phyloP scores from a whole-genome alignment of 495 filamentous ascomycete species.

The Achaetomiella virescens region DNA sequence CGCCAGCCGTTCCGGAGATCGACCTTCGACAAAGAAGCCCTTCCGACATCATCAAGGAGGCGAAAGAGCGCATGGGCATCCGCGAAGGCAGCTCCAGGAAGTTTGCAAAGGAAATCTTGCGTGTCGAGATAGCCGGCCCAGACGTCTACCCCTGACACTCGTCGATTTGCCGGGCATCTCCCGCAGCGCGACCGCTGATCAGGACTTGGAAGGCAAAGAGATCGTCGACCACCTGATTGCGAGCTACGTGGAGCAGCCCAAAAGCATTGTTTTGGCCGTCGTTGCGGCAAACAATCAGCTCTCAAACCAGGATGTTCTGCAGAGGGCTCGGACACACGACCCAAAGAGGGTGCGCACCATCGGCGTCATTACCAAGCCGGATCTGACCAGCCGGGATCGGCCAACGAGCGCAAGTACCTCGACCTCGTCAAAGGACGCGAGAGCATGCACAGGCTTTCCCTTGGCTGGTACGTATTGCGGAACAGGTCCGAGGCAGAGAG shows the following conservation, averaged over 20 bases:
- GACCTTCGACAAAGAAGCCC: conserved; percentile 31
- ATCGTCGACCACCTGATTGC: conserved; percentile 49
- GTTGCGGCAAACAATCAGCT: conserved; percentile 48
- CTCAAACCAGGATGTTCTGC: conserved; percentile 44
- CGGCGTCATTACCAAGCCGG: conserved; percentile 45
- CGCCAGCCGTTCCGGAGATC: neutral
- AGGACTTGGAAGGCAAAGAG: conserved; percentile 36
- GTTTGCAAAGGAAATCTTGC: conserved; percentile 58
- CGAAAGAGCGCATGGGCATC: conserved; percentile 36
- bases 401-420: conserved; percentile 12
- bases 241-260: conserved; percentile 51
- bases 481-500: conserved; percentile 49
- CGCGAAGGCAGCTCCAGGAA: conserved; percentile 5
- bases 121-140: conserved; percentile 57
- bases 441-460: conserved; percentile 12
- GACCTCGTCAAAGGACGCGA: conserved; percentile 15
- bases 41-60: conserved; percentile 37
- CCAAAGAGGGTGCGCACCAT: conserved; percentile 44
- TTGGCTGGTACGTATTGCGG: conserved; percentile 60
- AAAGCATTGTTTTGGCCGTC: conserved; percentile 54
- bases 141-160: conserved; percentile 54
- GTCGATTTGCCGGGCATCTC: conserved; percentile 64
- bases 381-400: conserved; percentile 6
- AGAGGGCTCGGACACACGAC: conserved; percentile 38
- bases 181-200: conserved; percentile 37